Conservation (phyloP, 441 rosid genomes). For the Viola pubescens region DNA sequence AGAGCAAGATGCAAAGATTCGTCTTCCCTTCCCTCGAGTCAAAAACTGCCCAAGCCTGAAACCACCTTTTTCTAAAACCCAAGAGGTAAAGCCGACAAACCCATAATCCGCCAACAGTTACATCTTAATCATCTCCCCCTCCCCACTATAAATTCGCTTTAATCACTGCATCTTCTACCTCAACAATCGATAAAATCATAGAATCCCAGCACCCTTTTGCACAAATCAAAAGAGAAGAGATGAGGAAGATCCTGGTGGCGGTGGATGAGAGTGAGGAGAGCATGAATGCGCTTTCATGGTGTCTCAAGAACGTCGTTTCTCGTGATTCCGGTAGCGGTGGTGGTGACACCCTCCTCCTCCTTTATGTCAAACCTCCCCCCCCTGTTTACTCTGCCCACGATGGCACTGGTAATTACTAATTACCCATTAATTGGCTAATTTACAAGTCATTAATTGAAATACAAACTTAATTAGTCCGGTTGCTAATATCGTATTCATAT, state of each 20-base stretch:
- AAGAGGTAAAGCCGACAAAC: not conserved
- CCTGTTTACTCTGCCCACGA: slow-evolving; percentile 32
- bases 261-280: slow-evolving; percentile 61
- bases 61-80: too few species aligned
- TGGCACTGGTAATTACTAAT: slow-evolving; percentile 30
- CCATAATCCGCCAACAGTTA: slow-evolving; percentile 21
- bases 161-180: not conserved
- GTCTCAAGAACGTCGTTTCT: slow-evolving; percentile 31
- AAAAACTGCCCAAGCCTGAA: too few species aligned
- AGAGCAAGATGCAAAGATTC: too few species aligned
- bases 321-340: slow-evolving; percentile 2
- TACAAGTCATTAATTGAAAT: too few species aligned
- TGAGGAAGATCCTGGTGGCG: slow-evolving; percentile 44
- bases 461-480: too few species aligned
- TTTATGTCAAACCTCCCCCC: slow-evolving; percentile 39
- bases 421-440: not conserved
- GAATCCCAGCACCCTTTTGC: too few species aligned
- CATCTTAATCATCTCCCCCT: not conserved
- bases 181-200: not conserved
- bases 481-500: not conserved
- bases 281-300: slow-evolving; percentile 56
- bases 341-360: slow-evolving; percentile 38
- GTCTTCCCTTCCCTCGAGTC: too few species aligned
- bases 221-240: too few species aligned
- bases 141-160: not conserved